These are phyloP conservation scores for Diaporthe longicolla DNA, from an alignment of 2,329 filamentous ascomycete genomes.

Conservation along the genomic window DNA sequence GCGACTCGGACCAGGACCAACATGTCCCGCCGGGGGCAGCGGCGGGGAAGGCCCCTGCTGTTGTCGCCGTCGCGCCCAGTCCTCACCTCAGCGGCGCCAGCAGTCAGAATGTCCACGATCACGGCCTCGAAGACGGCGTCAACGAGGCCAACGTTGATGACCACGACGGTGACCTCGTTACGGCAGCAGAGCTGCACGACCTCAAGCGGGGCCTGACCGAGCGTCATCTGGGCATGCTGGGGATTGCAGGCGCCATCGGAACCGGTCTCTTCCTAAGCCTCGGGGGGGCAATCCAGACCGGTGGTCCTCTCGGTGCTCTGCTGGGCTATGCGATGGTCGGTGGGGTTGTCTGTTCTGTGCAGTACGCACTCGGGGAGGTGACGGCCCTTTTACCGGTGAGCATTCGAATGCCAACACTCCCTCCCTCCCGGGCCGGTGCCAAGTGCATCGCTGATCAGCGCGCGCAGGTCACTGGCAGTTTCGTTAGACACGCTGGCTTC, in stretches of 20 bases:
- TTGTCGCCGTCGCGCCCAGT: constrained; percentile 29
- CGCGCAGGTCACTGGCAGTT: constrained; percentile 66
- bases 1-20: constrained; percentile 33
- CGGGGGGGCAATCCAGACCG: constrained; percentile 66
- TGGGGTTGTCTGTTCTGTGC: constrained; percentile 69
- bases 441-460: neutral
- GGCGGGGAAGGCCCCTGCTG: constrained; percentile 29
- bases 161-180: constrained; percentile 61
- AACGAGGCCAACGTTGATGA: constrained; percentile 31
- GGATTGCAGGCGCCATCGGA: constrained; percentile 73
- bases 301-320: constrained; percentile 63
- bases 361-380: constrained; percentile 72
- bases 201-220: constrained; percentile 65
- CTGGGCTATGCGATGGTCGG: constrained; percentile 70
- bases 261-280: constrained; percentile 73
- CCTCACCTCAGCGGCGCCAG: neutral
- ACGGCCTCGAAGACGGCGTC: constrained; percentile 19
- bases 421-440: neutral
- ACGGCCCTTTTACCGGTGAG: constrained; percentile 69
- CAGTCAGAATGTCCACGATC: neutral
- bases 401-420: neutral
- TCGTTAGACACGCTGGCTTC: constrained; percentile 72
- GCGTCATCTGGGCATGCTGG: constrained; percentile 73
- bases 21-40: neutral
- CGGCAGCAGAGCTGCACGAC: constrained; percentile 62